phyloP scores from a whole-genome alignment of 1,284 basidiomycete species.

The Austropuccinia psidii region DNA sequence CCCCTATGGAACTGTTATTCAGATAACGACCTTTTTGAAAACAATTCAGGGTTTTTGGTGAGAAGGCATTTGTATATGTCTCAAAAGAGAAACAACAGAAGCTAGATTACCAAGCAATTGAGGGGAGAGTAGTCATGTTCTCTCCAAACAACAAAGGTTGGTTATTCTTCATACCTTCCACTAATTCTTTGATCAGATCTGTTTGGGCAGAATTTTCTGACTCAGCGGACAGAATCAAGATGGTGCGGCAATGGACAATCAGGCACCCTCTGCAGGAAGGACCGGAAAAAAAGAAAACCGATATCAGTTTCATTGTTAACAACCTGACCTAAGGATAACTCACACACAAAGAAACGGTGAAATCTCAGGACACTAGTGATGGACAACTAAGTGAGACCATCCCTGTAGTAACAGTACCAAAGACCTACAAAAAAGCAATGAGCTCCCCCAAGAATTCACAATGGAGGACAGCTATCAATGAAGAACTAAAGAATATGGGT shows the following conservation, averaged over 20 bases:
- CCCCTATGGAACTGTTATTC: neutral
- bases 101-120: neutral
- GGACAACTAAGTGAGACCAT: too few species aligned
- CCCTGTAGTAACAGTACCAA: too few species aligned
- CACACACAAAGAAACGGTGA: too few species aligned
- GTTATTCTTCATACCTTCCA: neutral
- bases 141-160: neutral
- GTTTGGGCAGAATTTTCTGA: neutral
- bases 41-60: neutral
- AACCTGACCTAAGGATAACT: too few species aligned
- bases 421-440: too few species aligned
- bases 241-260: too few species aligned
- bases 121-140: neutral
- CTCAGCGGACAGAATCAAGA: too few species aligned
- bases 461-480: neutral
- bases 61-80: neutral
- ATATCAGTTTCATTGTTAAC: too few species aligned
- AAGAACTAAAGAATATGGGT: neutral
- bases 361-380: too few species aligned
- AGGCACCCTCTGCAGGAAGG: too few species aligned
- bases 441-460: neutral
- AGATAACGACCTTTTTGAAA: neutral
- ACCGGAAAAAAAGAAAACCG: too few species aligned
- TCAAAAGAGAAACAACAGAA: neutral
- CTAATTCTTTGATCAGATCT: neutral